Evolutionary conservation across 2,329 filamentous ascomycete species (phyloP).

Genomic region (Dactylonectria estremocensis): DNA sequence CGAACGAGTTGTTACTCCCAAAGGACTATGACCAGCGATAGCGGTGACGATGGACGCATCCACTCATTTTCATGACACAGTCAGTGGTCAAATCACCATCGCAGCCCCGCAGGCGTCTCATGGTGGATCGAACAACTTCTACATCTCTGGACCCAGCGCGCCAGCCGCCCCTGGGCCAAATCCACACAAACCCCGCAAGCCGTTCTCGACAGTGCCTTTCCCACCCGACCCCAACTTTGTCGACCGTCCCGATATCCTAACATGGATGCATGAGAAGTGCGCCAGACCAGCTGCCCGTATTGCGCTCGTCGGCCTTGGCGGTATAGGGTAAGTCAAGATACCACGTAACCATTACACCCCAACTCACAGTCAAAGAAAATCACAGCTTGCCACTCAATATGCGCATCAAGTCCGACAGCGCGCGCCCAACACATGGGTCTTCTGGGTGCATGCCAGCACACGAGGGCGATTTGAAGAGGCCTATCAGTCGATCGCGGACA

Average conservation of each 20-base stretch:
- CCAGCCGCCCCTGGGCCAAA: too few species aligned
- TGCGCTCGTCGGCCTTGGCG: constrained; percentile 8
- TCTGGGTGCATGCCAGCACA: constrained; percentile 28
- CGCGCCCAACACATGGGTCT: constrained; percentile 5
- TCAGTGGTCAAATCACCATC: not conserved
- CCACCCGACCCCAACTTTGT: constrained; percentile 9
- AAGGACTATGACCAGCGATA: not conserved
- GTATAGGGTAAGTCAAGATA: constrained; percentile 6
- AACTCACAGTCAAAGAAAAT: constrained; percentile 22
- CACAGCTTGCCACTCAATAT: constrained; percentile 26
- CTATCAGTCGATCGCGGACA: constrained; percentile 15
- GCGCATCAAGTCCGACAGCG: constrained; percentile 17
- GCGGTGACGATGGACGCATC: constrained; percentile 3
- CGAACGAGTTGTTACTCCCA: not conserved
- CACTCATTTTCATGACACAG: not conserved
- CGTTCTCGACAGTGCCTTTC: constrained; percentile 11
- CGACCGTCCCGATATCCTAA: not conserved
- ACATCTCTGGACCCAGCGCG: too few species aligned
- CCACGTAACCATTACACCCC: not conserved
- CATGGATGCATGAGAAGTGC: not conserved
- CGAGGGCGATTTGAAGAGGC: constrained; percentile 19
- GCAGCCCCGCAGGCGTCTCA: not conserved
- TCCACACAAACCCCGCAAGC: not conserved
- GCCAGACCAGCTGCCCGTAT: not conserved
- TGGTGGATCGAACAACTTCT: not conserved